Percentiles rank a stretch among this genome's conserved stretches.
These are phyloP conservation scores for Podila minutissima DNA, from an alignment of 192 early-diverging fungal species.

Conservation along the genomic window DNA sequence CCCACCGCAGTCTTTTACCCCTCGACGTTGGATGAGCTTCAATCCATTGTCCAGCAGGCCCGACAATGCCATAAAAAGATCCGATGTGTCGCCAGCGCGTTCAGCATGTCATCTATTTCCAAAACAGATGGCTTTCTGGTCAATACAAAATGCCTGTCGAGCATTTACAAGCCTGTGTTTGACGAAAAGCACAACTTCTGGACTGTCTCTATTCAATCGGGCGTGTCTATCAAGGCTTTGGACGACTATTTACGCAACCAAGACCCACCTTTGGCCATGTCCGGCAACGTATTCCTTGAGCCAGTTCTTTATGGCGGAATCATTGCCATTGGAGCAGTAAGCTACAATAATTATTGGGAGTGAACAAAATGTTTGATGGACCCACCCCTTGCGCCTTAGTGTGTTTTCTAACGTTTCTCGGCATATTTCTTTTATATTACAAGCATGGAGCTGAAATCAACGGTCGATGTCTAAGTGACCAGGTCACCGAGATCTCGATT, in stretches of 20 bases:
- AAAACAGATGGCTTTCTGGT: constrained; percentile 35
- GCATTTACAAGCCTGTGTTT: constrained; percentile 8
- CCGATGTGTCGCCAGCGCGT: constrained; percentile 32
- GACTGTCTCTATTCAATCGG: constrained; percentile 26
- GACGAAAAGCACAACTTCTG: constrained; percentile 4
- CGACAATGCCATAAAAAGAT: constrained; percentile 16
- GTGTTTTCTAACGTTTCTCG: constrained; percentile 1
- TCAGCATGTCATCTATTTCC: constrained; percentile 10
- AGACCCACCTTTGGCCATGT: constrained; percentile 29
- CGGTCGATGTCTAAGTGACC: constrained; percentile 12
- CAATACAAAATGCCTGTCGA: constrained; percentile 11
- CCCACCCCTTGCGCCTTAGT: background rate
- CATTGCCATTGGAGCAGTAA: constrained; percentile 12
- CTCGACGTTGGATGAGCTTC: constrained; percentile 18
- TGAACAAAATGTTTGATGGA: background rate
- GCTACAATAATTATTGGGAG: background rate
- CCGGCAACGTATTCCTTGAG: constrained; percentile 15
- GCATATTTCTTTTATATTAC: background rate
- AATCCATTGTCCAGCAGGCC: constrained; percentile 20
- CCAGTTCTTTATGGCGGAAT: constrained; percentile 1
- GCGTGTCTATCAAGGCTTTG: constrained; percentile 16
- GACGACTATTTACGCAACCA: constrained; percentile 22
- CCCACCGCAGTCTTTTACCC: constrained; percentile 23
- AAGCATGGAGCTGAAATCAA: constrained; percentile 7
- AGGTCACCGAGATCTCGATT: constrained; percentile 6